Percentiles rank a stretch among this genome's conserved stretches.
Conservation (phyloP, 2,329 filamentous ascomycete species). For the Fusarium coffeatum region DNA sequence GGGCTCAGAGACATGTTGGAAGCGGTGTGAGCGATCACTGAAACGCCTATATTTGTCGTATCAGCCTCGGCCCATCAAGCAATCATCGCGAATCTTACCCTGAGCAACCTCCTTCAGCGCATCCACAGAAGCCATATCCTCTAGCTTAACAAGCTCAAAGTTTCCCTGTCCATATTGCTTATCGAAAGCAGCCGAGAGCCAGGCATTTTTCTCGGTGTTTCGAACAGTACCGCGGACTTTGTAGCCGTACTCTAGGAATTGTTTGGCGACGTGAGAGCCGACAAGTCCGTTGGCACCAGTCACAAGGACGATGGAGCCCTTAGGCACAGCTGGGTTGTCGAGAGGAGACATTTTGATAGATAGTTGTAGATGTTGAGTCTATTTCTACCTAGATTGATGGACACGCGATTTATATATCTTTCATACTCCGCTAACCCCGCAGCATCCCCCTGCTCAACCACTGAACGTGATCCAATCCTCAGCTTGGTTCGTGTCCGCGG, state of each 20-base stretch:
- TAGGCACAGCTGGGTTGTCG: conserved; percentile 34
- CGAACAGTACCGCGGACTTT: conserved; percentile 60
- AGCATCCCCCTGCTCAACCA: background rate
- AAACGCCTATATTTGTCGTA: conserved; percentile 13
- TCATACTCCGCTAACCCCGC: background rate
- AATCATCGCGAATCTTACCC: background rate
- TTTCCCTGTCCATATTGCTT: conserved; percentile 49
- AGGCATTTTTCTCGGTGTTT: conserved; percentile 47
- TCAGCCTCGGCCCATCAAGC: fast-evolving
- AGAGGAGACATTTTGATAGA: conserved; percentile 22
- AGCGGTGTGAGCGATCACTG: conserved; percentile 55
- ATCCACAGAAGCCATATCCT: conserved; percentile 48
- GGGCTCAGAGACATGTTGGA: conserved; percentile 49
- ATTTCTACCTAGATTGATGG: background rate
- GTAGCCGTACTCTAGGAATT: conserved; percentile 55
- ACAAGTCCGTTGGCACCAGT: conserved; percentile 58
- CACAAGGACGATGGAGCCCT: conserved; percentile 53
- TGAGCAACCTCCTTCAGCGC: conserved; percentile 47
- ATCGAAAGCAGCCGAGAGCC: conserved; percentile 48
- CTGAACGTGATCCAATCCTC: background rate
- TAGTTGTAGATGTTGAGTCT: background rate
- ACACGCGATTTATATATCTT: conserved; percentile 1
- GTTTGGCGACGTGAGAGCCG: conserved; percentile 54
- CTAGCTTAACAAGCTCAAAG: conserved; percentile 51
- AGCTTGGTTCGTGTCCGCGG: background rate